Evolutionary conservation across 2,329 filamentous ascomycete species (phyloP).

Genomic region (Botrytis elliptica): DNA sequence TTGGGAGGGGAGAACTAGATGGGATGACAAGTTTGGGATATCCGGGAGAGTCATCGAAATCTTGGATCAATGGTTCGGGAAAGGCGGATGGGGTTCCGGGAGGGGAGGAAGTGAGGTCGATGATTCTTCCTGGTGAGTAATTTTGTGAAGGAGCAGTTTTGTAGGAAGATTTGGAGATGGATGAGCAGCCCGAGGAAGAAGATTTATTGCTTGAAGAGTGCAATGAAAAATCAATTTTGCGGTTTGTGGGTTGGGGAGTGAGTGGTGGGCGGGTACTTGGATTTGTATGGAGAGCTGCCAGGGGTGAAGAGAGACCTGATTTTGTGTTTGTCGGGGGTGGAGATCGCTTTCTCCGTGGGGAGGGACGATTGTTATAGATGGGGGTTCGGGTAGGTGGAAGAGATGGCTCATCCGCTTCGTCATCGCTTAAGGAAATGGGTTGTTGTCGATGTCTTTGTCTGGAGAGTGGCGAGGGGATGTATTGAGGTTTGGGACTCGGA

Average conservation of each 20-base stretch:
- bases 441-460: neutral
- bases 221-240: conserved; percentile 5
- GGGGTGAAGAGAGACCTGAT: neutral
- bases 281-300: neutral
- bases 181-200: conserved; percentile 8
- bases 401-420: conserved; percentile 6
- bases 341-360: neutral
- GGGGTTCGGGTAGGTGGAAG: neutral
- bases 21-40: conserved; percentile 9
- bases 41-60: neutral
- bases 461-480: neutral
- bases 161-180: conserved; percentile 11
- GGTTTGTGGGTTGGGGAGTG: conserved; percentile 11
- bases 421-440: neutral
- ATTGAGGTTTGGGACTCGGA: conserved; percentile 8
- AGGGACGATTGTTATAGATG: neutral
- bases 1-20: neutral
- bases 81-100: neutral
- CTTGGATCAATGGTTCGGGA: neutral
- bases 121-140: neutral
- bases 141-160: conserved; percentile 16
- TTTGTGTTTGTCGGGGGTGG: neutral
- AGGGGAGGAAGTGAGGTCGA: conserved; percentile 16
- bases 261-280: neutral
- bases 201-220: conserved; percentile 14